Conservation (phyloP, 2,329 filamentous ascomycete genomes). For the Calycina marina region DNA sequence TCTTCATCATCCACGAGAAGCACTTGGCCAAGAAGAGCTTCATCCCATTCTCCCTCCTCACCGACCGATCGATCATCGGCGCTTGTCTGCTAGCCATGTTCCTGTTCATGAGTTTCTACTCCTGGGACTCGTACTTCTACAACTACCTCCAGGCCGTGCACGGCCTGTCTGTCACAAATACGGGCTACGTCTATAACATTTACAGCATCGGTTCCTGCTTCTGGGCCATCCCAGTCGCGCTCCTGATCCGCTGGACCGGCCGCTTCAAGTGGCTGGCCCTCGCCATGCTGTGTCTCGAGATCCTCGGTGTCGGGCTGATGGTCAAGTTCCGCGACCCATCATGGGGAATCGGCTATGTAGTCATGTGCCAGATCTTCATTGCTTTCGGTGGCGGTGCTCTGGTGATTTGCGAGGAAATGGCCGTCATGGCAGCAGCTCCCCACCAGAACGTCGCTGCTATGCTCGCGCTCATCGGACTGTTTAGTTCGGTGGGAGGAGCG, state of each 20-base stretch:
- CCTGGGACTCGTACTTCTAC: constrained; percentile 38
- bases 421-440: constrained; percentile 41
- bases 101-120: constrained; percentile 35
- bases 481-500: constrained; percentile 44
- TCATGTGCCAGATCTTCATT: constrained; percentile 46
- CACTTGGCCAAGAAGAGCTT: constrained; percentile 41
- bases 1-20: constrained; percentile 42
- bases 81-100: constrained; percentile 28
- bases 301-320: constrained; percentile 41
- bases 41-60: constrained; percentile 37
- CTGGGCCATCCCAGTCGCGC: constrained; percentile 28
- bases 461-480: constrained; percentile 45
- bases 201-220: constrained; percentile 37
- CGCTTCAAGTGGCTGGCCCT: constrained; percentile 17
- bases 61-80: constrained; percentile 33
- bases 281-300: constrained; percentile 15
- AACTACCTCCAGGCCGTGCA: constrained; percentile 40
- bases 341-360: constrained; percentile 34
- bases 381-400: constrained; percentile 41
- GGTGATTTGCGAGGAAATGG: constrained; percentile 43
- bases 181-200: constrained; percentile 35
- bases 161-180: constrained; percentile 31
- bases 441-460: constrained; percentile 47
- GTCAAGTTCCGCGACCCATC: constrained; percentile 39
- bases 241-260: constrained; percentile 25